phyloP scores from a whole-genome alignment of 2,329 filamentous ascomycete species.

The Talaromyces verruculosus region DNA sequence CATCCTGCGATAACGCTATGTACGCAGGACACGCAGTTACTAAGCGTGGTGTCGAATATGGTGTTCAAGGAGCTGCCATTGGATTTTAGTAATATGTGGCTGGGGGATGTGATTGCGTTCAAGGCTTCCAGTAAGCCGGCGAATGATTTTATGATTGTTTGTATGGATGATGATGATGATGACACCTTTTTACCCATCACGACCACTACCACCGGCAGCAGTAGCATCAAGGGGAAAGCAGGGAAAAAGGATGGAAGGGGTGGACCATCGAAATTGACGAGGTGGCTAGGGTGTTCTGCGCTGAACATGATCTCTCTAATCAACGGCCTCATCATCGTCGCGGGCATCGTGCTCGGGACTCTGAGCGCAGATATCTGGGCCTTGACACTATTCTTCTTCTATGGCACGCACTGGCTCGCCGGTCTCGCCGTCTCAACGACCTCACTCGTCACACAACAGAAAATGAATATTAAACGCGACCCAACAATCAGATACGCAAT shows the following conservation, averaged over 20 bases:
- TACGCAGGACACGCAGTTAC: constrained; percentile 29
- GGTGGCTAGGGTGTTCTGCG: constrained; percentile 23
- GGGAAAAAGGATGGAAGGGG: neutral
- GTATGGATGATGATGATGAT: constrained; percentile 25
- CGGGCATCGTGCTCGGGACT: constrained; percentile 29
- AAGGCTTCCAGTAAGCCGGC: constrained; percentile 27
- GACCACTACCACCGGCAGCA: neutral
- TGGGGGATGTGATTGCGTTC: constrained; percentile 32
- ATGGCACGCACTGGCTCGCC: constrained; percentile 32
- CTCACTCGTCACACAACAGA: constrained; percentile 26
- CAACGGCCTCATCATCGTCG: constrained; percentile 30
- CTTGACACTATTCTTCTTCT: constrained; percentile 32
- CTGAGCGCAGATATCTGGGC: constrained; percentile 35
- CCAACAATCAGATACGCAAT: constrained; percentile 29
- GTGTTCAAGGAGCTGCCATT: constrained; percentile 35
- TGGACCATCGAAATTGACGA: constrained; percentile 18
- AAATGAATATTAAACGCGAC: constrained; percentile 23
- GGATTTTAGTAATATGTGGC: constrained; percentile 32
- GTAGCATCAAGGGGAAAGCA: neutral
- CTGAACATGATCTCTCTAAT: constrained; percentile 27
- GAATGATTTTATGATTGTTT: constrained; percentile 34
- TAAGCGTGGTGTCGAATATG: constrained; percentile 33
- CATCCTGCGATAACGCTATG: constrained; percentile 34
- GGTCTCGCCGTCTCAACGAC: constrained; percentile 29
- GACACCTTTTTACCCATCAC: neutral